phyloP scores from a whole-genome alignment of 805 yeast genomes.

The Isabelozyma pseudorhagii region DNA sequence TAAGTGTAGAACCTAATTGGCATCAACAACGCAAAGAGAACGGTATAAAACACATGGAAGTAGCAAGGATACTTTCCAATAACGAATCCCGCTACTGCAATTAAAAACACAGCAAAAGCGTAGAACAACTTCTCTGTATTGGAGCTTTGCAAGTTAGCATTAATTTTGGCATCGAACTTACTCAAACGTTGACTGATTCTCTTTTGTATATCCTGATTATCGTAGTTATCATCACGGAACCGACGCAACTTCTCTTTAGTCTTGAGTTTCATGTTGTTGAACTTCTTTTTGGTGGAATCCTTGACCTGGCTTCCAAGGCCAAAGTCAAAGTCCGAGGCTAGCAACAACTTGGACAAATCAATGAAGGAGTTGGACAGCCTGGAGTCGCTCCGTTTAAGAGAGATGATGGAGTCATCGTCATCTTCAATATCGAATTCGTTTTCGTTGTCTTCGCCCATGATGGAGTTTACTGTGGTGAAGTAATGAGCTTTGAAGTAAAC shows the following conservation, averaged over 20 bases:
- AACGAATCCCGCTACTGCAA: constrained; percentile 70
- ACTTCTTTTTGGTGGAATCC: constrained; percentile 32
- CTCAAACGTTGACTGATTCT: constrained; percentile 26
- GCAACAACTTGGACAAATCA: constrained; percentile 35
- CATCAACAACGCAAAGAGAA: constrained; percentile 57
- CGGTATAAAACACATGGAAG: constrained; percentile 75
- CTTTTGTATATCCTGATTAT: constrained; percentile 30
- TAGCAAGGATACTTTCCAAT: constrained; percentile 75
- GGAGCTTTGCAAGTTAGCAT: constrained; percentile 30
- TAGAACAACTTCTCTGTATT: constrained; percentile 73
- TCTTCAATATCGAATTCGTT: not conserved
- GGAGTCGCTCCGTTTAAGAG: constrained; percentile 18
- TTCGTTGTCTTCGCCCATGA: not conserved
- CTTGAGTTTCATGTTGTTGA: constrained; percentile 32
- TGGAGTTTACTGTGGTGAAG: not conserved
- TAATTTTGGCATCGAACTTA: constrained; percentile 35
- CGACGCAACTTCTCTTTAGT: constrained; percentile 30
- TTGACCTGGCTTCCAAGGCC: constrained; percentile 33
- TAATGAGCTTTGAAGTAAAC: not conserved
- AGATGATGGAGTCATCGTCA: not conserved
- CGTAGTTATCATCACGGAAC: constrained; percentile 21
- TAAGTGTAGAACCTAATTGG: constrained; percentile 85
- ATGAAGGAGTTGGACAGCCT: constrained; percentile 26
- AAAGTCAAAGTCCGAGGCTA: constrained; percentile 42
- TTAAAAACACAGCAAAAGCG: constrained; percentile 62